Percentiles rank a stretch among this genome's conserved stretches.
These are phyloP conservation scores for Fusarium albosuccineum DNA, from an alignment of 2,329 filamentous ascomycete species.

Conservation along the genomic window DNA sequence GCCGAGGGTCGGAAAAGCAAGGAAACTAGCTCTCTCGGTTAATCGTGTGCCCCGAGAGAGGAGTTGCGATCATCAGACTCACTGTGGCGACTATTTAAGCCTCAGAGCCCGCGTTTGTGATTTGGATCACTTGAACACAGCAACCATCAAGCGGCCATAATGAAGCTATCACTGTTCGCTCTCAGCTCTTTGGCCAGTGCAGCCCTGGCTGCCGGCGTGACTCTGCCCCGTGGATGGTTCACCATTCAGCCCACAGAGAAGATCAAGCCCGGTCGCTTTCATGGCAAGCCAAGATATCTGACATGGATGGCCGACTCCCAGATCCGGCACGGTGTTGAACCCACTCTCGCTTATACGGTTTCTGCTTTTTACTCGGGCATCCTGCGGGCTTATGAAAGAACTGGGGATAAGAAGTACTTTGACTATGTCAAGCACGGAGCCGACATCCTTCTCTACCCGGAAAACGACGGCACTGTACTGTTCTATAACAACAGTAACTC, in stretches of 20 bases:
- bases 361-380: slow-evolving; percentile 35
- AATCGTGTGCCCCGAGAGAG: neutral
- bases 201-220: slow-evolving; percentile 12
- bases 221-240: slow-evolving; percentile 31
- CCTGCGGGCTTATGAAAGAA: slow-evolving; percentile 36
- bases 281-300: slow-evolving; percentile 39
- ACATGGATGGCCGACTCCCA: slow-evolving; percentile 48
- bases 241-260: slow-evolving; percentile 25
- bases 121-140: neutral
- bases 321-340: slow-evolving; percentile 45
- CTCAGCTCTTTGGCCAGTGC: neutral
- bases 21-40: neutral
- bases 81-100: neutral
- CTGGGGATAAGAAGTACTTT: slow-evolving; percentile 38
- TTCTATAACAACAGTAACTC: slow-evolving; percentile 37
- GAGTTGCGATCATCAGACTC: neutral
- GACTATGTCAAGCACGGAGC: slow-evolving; percentile 43
- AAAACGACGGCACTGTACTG: slow-evolving; percentile 35
- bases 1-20: neutral
- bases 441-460: slow-evolving; percentile 42
- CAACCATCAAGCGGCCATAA: neutral
- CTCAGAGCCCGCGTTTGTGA: neutral
- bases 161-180: slow-evolving; percentile 4
- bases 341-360: slow-evolving; percentile 43
- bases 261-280: slow-evolving; percentile 17